Evolutionary conservation across 441 rosid genomes (phyloP).

Genomic region (Iberis amara): DNA sequence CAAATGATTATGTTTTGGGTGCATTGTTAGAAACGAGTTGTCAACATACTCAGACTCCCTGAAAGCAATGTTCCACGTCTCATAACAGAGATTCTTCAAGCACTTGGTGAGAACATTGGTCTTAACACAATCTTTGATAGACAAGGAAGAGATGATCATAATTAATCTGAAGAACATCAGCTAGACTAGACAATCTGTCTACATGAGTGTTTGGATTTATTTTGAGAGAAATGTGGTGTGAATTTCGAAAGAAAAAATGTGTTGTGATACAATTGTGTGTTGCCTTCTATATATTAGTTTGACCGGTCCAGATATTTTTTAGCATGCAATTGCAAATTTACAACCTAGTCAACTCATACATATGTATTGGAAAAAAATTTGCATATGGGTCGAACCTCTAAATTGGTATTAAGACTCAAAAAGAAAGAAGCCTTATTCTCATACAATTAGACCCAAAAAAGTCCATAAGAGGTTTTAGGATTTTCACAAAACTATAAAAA

Average conservation of each 20-base stretch:
- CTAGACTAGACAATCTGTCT: conserved; percentile 9
- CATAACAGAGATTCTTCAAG: neutral
- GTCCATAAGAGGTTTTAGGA: too few species aligned
- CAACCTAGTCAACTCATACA: too few species aligned
- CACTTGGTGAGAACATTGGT: neutral
- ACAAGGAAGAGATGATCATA: neutral
- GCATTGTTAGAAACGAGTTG: neutral
- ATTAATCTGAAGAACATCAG: neutral
- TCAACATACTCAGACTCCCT: neutral
- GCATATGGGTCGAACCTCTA: too few species aligned
- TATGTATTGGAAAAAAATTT: too few species aligned
- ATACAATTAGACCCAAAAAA: too few species aligned
- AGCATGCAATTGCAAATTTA: too few species aligned
- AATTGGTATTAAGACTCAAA: too few species aligned
- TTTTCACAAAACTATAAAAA: too few species aligned
- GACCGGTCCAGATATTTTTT: too few species aligned
- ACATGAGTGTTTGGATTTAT: neutral
- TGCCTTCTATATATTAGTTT: too few species aligned
- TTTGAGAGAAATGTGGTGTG: too few species aligned
- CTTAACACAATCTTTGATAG: neutral
- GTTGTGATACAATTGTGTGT: neutral
- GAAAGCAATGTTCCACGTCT: neutral
- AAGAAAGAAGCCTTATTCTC: too few species aligned
- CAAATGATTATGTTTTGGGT: neutral
- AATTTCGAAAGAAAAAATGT: neutral